A percentile compares a stretch with the other conserved stretches of the same genome.
phyloP scores from a whole-genome alignment of 2,329 filamentous ascomycete genomes.

The Pestalotiopsis fici region DNA sequence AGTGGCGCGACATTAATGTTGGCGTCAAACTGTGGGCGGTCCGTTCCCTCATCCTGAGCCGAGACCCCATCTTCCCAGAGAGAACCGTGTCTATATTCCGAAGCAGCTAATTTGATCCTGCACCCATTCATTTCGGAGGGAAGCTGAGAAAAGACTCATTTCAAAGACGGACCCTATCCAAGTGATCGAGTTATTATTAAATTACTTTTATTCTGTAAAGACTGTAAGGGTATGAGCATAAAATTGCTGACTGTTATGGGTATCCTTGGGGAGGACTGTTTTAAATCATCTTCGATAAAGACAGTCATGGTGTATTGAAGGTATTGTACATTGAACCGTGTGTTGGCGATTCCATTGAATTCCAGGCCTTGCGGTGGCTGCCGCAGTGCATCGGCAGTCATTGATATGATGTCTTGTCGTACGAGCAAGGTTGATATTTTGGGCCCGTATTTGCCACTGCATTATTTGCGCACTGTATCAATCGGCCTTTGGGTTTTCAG shows the following conservation, averaged over 20 bases:
- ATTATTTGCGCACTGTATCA: no score
- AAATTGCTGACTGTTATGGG: background rate
- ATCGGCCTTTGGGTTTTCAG: no score
- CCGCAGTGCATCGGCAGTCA: background rate
- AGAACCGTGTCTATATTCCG: no score
- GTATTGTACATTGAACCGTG: background rate
- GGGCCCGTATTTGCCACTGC: no score
- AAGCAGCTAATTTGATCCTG: background rate
- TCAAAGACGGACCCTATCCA: background rate
- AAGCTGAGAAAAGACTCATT: background rate
- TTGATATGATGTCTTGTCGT: background rate
- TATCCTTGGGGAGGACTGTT: background rate
- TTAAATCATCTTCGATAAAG: background rate
- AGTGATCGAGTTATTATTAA: background rate
- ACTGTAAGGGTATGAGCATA: background rate
- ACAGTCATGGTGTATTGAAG: background rate
- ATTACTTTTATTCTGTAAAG: constrained; percentile 2
- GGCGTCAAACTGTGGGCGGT: no score
- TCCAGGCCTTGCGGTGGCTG: background rate
- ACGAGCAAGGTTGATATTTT: background rate
- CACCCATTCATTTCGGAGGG: background rate
- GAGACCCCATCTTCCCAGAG: no score
- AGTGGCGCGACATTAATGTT: no score
- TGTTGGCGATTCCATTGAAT: background rate
- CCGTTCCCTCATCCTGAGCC: no score